Base-by-base conservation (phyloP, 345 rosid genomes). In the Euphorbia tirucalli region DNA sequence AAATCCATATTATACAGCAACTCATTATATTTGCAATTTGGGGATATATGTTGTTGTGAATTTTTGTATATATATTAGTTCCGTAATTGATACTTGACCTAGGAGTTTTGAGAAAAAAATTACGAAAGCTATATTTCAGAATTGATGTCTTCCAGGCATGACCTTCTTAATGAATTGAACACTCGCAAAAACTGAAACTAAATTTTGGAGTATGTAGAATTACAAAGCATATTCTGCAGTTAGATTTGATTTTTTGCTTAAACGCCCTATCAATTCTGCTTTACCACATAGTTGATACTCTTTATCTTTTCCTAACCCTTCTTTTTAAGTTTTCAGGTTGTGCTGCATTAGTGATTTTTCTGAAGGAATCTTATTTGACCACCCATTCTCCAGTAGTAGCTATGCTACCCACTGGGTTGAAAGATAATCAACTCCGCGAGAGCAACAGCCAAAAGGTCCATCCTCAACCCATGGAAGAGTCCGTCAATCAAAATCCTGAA, bases 391-490 rank as follows among this genome's bases (percentile, higher is more conserved):
- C 79, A 75, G 85, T 52, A 73, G 83, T 68, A 87, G 84, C 78
- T 83, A 91, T 91, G 97, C 97, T 77, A 85, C 94, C 91, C 61
- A 77, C 87, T 79, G 91, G 87, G 80, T 78, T 80, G 81, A 91
- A 86, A 83, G 93, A 91, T 81, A 87, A 79, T 84, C 94, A 84
- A 85, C 82, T 81, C 73, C 87, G 88, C 16, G 91, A 88, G 80
- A 90, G 80, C 85, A 87, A 74, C 82, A 85, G 77, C 73, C 94
- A 87, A 50, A 91, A 87, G 76, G 88, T 89, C 61, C 90, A 91
- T 78, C 97, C 97, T 78, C 97, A 91, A 81, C 97, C 97, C 50
- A 87, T 87, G 94, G 94, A 91, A 87, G 93, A 87, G 64, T 75
- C 87, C 48, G 81, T 80, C 66, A 85, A 83, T 79, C 94, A 85